phyloP scores from a whole-genome alignment of 352 stramenopile genomes.

The Phytophthora europaea region DNA sequence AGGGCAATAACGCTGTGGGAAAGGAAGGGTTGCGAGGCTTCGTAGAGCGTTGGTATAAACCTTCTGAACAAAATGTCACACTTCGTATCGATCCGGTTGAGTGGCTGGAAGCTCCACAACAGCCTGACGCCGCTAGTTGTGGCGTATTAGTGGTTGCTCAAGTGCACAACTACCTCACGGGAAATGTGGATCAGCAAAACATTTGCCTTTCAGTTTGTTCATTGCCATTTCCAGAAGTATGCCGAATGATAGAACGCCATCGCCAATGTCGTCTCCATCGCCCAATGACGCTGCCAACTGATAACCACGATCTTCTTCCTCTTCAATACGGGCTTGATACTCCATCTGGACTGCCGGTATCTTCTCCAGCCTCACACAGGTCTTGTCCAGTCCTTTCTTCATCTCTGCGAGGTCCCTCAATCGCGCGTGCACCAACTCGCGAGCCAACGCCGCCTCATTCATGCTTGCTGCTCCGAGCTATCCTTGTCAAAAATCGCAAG shows the following conservation, averaged over 20 bases:
- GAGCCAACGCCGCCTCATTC: background rate
- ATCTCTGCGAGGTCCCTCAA: background rate
- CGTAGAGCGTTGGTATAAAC: background rate
- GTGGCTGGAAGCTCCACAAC: slow-evolving; percentile 5
- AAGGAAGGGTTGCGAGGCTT: slow-evolving; percentile 10
- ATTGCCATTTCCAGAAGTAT: slow-evolving; percentile 8
- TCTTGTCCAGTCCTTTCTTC: background rate
- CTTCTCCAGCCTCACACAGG: background rate
- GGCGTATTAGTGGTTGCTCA: slow-evolving; percentile 10
- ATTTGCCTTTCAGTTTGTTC: slow-evolving; percentile 10
- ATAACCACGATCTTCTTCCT: slow-evolving; percentile 1
- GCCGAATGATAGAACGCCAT: slow-evolving; percentile 2
- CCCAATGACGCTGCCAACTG: too few relatives aligned
- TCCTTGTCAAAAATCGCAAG: too few relatives aligned
- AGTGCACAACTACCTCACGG: slow-evolving; percentile 4
- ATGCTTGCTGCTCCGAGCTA: too few relatives aligned
- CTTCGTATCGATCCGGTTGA: background rate
- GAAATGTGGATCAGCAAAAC: background rate
- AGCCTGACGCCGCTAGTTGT: background rate
- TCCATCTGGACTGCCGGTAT: slow-evolving; percentile 1
- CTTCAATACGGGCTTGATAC: background rate
- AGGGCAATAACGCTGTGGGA: background rate
- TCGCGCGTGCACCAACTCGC: background rate
- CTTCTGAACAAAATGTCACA: background rate
- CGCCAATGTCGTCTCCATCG: too few relatives aligned